A percentile compares a stretch with the other conserved stretches of the same genome.
phyloP scores from a whole-genome alignment of 2,329 filamentous ascomycete genomes.

The Rutstroemia sp. region DNA sequence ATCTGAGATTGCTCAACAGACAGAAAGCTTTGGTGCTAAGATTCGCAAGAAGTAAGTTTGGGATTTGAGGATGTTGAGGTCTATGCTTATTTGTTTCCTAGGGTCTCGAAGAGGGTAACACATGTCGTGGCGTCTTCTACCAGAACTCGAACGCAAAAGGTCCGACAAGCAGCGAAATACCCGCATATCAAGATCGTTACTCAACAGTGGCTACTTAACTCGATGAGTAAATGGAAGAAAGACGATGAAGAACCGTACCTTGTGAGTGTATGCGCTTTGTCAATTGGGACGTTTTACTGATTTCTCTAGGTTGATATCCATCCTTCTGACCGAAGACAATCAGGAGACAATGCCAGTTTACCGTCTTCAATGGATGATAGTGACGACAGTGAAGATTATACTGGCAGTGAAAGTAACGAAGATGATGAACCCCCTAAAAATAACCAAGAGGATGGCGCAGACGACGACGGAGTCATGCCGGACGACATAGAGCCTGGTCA shows the following conservation, averaged over 20 bases:
- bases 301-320: conserved; percentile 54
- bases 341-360: conserved; percentile 38
- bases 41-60: conserved; percentile 36
- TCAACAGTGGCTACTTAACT: conserved; percentile 82
- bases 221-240: conserved; percentile 74
- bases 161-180: conserved; percentile 75
- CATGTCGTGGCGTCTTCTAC: conserved; percentile 67
- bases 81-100: conserved; percentile 18
- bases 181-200: conserved; percentile 84
- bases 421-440: conserved; percentile 23
- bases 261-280: conserved; percentile 13
- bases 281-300: background rate
- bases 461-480: conserved; percentile 42
- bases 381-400: conserved; percentile 30
- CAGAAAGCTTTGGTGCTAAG: conserved; percentile 74
- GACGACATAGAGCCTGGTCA: conserved; percentile 42
- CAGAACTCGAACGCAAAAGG: conserved; percentile 79
- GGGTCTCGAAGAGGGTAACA: conserved; percentile 56
- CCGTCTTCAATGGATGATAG: conserved; percentile 36
- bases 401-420: conserved; percentile 32
- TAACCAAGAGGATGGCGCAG: conserved; percentile 32
- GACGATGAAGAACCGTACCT: conserved; percentile 61
- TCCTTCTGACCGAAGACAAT: conserved; percentile 47
- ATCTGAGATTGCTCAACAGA: conserved; percentile 83
- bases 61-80: background rate